Percentiles rank a stretch among this genome's conserved stretches.
Conservation (phyloP, 371 early-diverging fungal species). For the Syncephalastrum sp. region DNA sequence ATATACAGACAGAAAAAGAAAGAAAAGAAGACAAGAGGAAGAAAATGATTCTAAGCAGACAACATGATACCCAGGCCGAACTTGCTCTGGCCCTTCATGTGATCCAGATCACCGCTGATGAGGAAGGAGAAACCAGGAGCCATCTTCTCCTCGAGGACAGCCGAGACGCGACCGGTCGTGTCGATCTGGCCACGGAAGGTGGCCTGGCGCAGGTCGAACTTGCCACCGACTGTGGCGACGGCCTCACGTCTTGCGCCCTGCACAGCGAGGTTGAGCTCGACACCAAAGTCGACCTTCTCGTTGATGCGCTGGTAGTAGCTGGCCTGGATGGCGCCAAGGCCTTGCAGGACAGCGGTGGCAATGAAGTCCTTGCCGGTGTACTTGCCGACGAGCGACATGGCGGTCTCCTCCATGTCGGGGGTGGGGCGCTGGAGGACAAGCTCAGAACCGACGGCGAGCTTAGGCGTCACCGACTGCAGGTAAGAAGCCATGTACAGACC, state of each 20-base stretch:
- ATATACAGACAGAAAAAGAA: slow-evolving; percentile 7
- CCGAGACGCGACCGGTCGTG: slow-evolving; percentile 83
- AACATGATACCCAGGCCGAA: slow-evolving; percentile 81
- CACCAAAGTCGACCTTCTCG: slow-evolving; percentile 91
- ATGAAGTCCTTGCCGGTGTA: slow-evolving; percentile 75
- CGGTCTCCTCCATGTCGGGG: slow-evolving; percentile 81
- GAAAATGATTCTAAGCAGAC: slow-evolving; percentile 58
- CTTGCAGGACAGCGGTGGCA: slow-evolving; percentile 82
- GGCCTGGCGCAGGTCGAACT: slow-evolving; percentile 91
- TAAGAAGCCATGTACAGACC: slow-evolving; percentile 87
- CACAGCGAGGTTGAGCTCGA: slow-evolving; percentile 85
- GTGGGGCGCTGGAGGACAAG: slow-evolving; percentile 83
- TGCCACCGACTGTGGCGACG: slow-evolving; percentile 91
- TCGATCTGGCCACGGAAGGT: slow-evolving; percentile 92
- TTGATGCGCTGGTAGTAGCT: slow-evolving; percentile 91
- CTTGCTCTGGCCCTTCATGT: slow-evolving; percentile 86
- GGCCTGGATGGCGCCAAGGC: slow-evolving; percentile 80
- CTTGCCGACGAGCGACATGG: slow-evolving; percentile 74
- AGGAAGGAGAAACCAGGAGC: slow-evolving; percentile 92
- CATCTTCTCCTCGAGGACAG: slow-evolving; percentile 93
- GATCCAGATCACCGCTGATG: slow-evolving; percentile 93
- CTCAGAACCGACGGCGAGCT: slow-evolving; percentile 88
- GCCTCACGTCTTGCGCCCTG: slow-evolving; percentile 85
- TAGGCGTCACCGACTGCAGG: slow-evolving; percentile 87
- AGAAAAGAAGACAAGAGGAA: slow-evolving; percentile 21